A percentile compares a stretch with the other conserved stretches of the same genome.
phyloP scores from a whole-genome alignment of 1,139 yeast species.

The Taiozyma onychis region DNA sequence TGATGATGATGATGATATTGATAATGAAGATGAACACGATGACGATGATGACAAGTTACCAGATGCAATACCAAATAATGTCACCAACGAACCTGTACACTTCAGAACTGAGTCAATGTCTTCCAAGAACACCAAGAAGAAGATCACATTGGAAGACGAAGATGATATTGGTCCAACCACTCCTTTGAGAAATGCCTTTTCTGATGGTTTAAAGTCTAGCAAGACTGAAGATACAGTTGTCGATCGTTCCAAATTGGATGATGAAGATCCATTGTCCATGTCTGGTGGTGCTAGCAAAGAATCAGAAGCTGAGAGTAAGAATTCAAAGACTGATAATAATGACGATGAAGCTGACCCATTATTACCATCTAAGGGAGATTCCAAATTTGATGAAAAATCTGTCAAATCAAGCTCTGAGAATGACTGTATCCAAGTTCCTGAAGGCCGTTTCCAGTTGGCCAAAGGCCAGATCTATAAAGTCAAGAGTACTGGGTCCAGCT shows the following conservation, averaged over 20 bases:
- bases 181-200: slow-evolving; percentile 6
- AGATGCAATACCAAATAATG: slow-evolving; percentile 1
- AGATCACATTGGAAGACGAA: slow-evolving; percentile 5
- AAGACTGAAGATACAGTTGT: neutral
- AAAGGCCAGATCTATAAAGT: slow-evolving; percentile 6
- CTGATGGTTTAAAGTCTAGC: slow-evolving; percentile 1
- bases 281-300: slow-evolving; percentile 1
- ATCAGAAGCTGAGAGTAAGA: neutral
- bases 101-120: slow-evolving; percentile 20
- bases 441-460: slow-evolving; percentile 17
- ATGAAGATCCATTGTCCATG: slow-evolving; percentile 13
- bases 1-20: slow-evolving; percentile 12
- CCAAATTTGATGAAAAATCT: neutral
- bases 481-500: slow-evolving; percentile 10
- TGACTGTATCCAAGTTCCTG: slow-evolving; percentile 19
- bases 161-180: slow-evolving; percentile 19
- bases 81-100: slow-evolving; percentile 8
- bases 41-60: slow-evolving; percentile 9
- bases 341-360: slow-evolving; percentile 5
- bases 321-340: neutral
- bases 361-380: neutral
- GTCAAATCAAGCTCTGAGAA: slow-evolving; percentile 4
- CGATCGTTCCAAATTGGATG: slow-evolving; percentile 5
- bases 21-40: slow-evolving; percentile 12
- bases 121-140: slow-evolving; percentile 7